A percentile compares a stretch with the other conserved stretches of the same genome.
Evolutionary conservation across 495 filamentous ascomycete genomes (phyloP).

Genomic region (Tuber indicum): DNA sequence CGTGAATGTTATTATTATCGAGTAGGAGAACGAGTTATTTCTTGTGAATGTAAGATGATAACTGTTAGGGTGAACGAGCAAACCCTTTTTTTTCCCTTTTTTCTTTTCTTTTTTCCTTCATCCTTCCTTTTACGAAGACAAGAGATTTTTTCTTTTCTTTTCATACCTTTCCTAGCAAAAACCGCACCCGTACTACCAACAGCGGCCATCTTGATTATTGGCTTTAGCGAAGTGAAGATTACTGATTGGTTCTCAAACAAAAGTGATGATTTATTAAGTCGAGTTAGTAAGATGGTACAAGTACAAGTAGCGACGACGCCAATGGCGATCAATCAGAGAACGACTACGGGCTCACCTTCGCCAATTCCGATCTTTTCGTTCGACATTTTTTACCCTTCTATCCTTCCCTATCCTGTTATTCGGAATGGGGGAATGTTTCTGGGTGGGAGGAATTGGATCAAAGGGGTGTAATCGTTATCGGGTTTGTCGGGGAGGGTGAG

Average conservation of each 20-base stretch:
- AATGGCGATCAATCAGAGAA: not conserved
- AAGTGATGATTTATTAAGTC: conserved; percentile 9
- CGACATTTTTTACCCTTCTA: conserved; percentile 17
- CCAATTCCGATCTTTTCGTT: conserved; percentile 30
- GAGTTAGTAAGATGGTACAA: not conserved
- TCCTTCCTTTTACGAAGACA: not conserved
- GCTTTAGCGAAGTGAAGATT: conserved; percentile 39
- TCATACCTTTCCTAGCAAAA: conserved; percentile 38
- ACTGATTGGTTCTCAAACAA: conserved; percentile 20
- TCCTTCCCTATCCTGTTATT: not conserved
- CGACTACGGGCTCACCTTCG: conserved; percentile 19
- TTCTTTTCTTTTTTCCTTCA: not conserved
- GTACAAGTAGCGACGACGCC: not conserved
- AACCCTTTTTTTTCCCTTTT: not conserved
- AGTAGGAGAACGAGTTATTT: not conserved
- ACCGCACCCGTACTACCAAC: conserved; percentile 29
- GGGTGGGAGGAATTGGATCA: not conserved
- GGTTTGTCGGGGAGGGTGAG: not conserved
- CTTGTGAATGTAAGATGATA: not conserved
- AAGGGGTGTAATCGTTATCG: not conserved
- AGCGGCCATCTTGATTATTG: conserved; percentile 40
- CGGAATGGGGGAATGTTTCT: not conserved
- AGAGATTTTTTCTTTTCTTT: not conserved
- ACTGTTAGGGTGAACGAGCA: not conserved
- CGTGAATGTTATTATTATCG: not conserved